Evolutionary conservation across 129 eudicot genomes (phyloP), one percentile per base, ranked within the genome.

Genomic region (Cynara cardunculus): DNA sequence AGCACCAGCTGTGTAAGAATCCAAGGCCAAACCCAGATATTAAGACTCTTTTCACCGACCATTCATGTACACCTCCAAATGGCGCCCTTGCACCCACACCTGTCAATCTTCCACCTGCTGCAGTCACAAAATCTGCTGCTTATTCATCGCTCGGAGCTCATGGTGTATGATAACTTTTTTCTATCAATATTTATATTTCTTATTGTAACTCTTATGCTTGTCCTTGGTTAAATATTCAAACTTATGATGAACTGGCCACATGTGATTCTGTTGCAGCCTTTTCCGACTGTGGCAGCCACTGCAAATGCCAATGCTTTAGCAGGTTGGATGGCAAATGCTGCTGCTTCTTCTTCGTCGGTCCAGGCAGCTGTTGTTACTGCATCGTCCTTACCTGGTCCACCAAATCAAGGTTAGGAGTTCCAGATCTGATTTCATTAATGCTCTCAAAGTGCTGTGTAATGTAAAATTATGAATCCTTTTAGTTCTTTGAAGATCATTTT

Each of bases 1-100:
- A 94, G 86, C 97, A 94, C 77, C 97, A 94, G 80, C 85, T 88
- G 64, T 94, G 98, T 70, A 89, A 88, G 83, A 93, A 88, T 80
- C 96, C 94, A 18, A 91, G 98, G 85, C 84, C 98, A 84, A 93
- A 93, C 69, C 98, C 97, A 24, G 94, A 93, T 75, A 91, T 93
- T 76, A 91, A 89, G 84, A 93, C 96, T 35, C 81, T 93, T 76
- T 94, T 91, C 76, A 83, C 76, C 4, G 98, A 94, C 72, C 98
- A 91, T 77, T 62, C 97, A 34, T 94, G 98, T 80, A 75, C 81
- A 53, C 90, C 94, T 59, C 76, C 95, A 71, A 88, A 94, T 81
- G 98, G 98, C 30, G 87, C 86, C 79, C 86, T 91, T 74, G 91
- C 89, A 25, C 88, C 94, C 69, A 26, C 91, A 62, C 90, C 98